Evolutionary conservation across 2,329 filamentous ascomycete species (phyloP).

Genomic region (Exophiala alcalophila): DNA sequence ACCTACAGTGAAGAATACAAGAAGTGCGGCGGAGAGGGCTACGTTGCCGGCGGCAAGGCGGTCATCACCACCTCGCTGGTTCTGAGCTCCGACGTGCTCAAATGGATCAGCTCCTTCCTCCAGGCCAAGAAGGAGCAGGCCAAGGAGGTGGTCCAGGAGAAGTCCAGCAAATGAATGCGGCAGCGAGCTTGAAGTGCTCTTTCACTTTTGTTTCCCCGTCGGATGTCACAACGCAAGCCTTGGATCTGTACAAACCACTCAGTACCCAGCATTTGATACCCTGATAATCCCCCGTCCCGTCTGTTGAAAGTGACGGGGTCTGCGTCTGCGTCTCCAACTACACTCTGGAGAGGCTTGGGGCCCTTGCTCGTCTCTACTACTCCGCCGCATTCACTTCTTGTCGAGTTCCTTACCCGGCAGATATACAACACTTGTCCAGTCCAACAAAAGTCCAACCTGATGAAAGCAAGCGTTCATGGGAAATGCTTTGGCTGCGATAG

Average conservation of each 20-base stretch:
- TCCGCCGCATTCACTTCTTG: not conserved
- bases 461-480: not conserved
- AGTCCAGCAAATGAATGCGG: constrained; percentile 20
- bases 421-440: too few species aligned
- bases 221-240: not conserved
- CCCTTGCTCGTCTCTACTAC: too few species aligned
- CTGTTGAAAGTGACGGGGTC: not conserved
- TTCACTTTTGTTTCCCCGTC: not conserved
- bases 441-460: too few species aligned
- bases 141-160: constrained; percentile 45
- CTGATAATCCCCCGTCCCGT: not conserved
- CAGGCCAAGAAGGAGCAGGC: constrained; percentile 61
- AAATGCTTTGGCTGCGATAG: not conserved
- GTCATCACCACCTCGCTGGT: constrained; percentile 65
- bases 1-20: constrained; percentile 47
- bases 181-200: too few species aligned
- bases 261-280: constrained; percentile 15
- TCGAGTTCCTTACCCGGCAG: too few species aligned
- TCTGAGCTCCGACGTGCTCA: constrained; percentile 62
- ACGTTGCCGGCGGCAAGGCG: constrained; percentile 69
- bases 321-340: not conserved
- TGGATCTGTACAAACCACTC: constrained; percentile 10
- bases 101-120: constrained; percentile 59
- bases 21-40: constrained; percentile 53
- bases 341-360: too few species aligned